Evolutionary conservation across 2,329 filamentous ascomycete genomes (phyloP).

Genomic region (Celoporthe dispersa): DNA sequence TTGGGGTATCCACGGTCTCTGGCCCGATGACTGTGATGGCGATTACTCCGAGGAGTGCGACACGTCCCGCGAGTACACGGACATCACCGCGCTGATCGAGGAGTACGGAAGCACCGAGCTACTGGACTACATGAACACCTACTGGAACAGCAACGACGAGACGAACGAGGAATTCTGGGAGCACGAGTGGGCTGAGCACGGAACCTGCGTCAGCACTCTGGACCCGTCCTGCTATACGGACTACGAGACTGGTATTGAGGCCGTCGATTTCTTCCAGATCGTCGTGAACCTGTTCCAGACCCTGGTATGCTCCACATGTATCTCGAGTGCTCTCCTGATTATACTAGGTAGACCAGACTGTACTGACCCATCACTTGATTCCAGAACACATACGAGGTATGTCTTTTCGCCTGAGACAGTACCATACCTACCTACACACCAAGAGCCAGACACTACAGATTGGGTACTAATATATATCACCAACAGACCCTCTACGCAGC

Average conservation of each 20-base stretch:
- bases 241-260: slow-evolving; percentile 27
- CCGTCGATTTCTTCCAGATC: slow-evolving; percentile 27
- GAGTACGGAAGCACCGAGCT: slow-evolving; percentile 22
- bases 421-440: too few species aligned
- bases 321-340: not conserved
- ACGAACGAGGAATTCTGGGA: slow-evolving; percentile 27
- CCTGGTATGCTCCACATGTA: slow-evolving; percentile 5
- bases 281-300: slow-evolving; percentile 25
- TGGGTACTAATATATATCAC: not conserved
- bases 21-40: slow-evolving; percentile 28
- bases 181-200: slow-evolving; percentile 27
- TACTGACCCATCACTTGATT: not conserved
- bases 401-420: not conserved
- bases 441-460: too few species aligned
- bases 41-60: slow-evolving; percentile 23
- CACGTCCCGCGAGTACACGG: slow-evolving; percentile 22
- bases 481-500: slow-evolving; percentile 22
- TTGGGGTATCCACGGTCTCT: slow-evolving; percentile 29
- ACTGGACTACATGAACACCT: slow-evolving; percentile 23
- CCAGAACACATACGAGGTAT: slow-evolving; percentile 26
- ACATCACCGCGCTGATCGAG: slow-evolving; percentile 25
- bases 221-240: slow-evolving; percentile 24
- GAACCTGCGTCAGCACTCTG: slow-evolving; percentile 27
- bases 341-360: not conserved
- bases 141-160: slow-evolving; percentile 28